Conservation (phyloP, 345 rosid species). For the Rhodamnia argentea region DNA sequence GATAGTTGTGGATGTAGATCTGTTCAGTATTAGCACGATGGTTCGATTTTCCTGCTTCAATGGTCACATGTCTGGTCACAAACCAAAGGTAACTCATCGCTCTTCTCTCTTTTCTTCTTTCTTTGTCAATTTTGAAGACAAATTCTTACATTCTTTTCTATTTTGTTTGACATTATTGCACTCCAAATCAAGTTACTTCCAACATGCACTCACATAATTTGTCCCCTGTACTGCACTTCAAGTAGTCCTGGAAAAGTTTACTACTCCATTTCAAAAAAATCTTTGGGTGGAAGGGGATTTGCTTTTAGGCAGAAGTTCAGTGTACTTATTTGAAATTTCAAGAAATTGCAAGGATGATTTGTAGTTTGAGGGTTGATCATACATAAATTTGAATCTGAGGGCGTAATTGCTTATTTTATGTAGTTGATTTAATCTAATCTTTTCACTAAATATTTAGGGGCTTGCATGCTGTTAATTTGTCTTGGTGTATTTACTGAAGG, state of each 20-base stretch:
- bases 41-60: conserved; percentile 93
- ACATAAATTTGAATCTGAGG: not conserved
- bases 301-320: not conserved
- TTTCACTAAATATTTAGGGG: not conserved
- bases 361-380: not conserved
- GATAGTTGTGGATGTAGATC: conserved; percentile 25
- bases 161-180: not conserved
- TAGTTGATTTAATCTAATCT: not conserved
- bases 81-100: conserved; percentile 45
- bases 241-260: not conserved
- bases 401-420: not conserved
- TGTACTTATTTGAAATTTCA: not conserved
- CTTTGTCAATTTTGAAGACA: not conserved
- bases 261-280: not conserved
- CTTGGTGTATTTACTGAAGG: not conserved
- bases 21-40: conserved; percentile 28
- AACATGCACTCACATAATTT: not conserved
- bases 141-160: not conserved
- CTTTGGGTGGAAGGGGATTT: not conserved
- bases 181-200: not conserved
- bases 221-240: not conserved
- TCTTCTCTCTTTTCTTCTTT: not conserved
- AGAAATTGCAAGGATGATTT: not conserved
- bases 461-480: not conserved
- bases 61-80: conserved; percentile 31